Base-by-base conservation (phyloP, 1,284 basidiomycete genomes). In the Apiotrichum akiyoshidainum region DNA sequence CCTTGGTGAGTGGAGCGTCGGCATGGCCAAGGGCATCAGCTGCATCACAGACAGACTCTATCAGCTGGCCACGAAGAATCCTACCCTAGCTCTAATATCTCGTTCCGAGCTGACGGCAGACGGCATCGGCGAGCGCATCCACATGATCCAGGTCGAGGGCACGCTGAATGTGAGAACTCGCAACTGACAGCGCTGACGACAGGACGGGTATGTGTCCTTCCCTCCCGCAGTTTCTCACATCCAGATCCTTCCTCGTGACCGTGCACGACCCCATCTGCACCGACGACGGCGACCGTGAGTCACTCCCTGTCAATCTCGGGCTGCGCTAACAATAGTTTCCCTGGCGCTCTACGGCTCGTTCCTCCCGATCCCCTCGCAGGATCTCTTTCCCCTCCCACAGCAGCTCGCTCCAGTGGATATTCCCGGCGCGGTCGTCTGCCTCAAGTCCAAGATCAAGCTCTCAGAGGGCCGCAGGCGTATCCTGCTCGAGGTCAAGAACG, bases 211-310 rank as follows among this genome's bases (percentile, higher is more conserved):
- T 19, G 49, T 51, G 33, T 21, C n/a, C n/a, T 46, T n/a, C 16
- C 16, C 9, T 10, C n/a, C 8, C 19, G 3, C 46, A 37, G 13
- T 47, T 65, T 14, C 46, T 58, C 21, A 2, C 26, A 31, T 31
- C 26, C 65, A 89, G 92, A 5, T 90, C 93, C 0, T 97, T 96
- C 78, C 84, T 97, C 17, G 92, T 96, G 33, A 94, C 93, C 0
- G 90, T 97, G 0, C 92, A 97, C 71, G 87, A 95, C 67, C 95
- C 95, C 5, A 87, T 99, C 61, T 92, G 89, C 71, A 88, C 89
- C 1, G 86, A 91, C 60, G 78, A 82, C 48, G 93, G 92, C 1
- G 81, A 95, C 71, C 80, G 75, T 76, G 46, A 59, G 75, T 67
- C n/a, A 26, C 5, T n/a, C n/a, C 19, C 12, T 21, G n/a, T 34